Evolutionary conservation across 1,284 basidiomycete species (phyloP), one percentile per base, ranked within the genome.

Genomic region (Pseudozyma sp.): DNA sequence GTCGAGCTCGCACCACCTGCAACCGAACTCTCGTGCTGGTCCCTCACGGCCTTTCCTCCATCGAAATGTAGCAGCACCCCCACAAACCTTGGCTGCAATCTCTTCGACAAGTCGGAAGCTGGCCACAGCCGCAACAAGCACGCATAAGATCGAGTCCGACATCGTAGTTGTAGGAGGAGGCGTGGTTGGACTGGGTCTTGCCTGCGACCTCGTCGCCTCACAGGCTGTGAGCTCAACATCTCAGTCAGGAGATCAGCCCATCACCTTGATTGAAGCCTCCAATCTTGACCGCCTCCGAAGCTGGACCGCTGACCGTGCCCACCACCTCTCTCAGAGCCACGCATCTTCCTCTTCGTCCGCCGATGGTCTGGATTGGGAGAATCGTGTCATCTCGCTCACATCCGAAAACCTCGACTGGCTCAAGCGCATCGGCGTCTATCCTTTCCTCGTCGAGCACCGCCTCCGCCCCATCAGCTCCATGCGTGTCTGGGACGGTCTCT

Each of bases 401-500:
- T 66, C 68, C 31, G 77, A 81, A 34, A 84, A 84, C 54, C 65
- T 82, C 34, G 48, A 47, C 4, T 84, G 82, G 82, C 63, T 84
- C 61, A 64, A 69, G 43, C 48, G 61, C n/a, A 72, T 82, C 47
- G 80, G 81, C 53, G 78, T 81, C 13, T 57, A 65, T 10, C 57
- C 50, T 2, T 77, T 75, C 53, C 70, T 84, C 10, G 69, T 72
- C 17, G 44, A 58, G 13, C 50, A 68, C 19, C 75, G 81, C 5
- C 58, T 81, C 24, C 70, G 80, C 1, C 51, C 78, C 11, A 61
- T 84, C 43, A 67, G 57, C 29, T 68, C 78, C 6, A 84, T 84
- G 75, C 70, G 72, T 24, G 81, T 84, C n/a, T 82, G 75, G 68
- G 82, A 84, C 54, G 82, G 81, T 24, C 70, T 84, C 8, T 77